These are phyloP conservation scores for Globisporangium abappressorium DNA, from an alignment of 352 stramenopile species.

Conservation along the genomic window DNA sequence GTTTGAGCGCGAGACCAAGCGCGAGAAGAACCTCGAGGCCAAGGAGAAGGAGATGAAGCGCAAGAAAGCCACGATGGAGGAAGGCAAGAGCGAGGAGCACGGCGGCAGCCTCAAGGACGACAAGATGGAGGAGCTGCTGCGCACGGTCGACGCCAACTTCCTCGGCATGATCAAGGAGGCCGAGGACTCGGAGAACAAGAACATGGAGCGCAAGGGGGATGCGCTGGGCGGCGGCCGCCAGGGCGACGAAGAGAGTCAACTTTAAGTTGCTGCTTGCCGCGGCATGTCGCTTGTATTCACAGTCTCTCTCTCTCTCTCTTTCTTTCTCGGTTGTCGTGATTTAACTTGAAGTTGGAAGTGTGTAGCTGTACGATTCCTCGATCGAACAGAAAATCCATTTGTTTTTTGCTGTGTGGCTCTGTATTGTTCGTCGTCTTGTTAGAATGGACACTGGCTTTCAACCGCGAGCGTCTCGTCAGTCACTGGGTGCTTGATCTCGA, in stretches of 20 bases:
- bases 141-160: slow-evolving; percentile 93
- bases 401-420: neutral
- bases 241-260: slow-evolving; percentile 32
- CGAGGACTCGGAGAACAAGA: slow-evolving; percentile 90
- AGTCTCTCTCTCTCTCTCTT: neutral
- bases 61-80: slow-evolving; percentile 80
- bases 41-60: slow-evolving; percentile 87
- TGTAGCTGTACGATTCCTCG: neutral
- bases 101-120: slow-evolving; percentile 79
- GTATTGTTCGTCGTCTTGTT: neutral
- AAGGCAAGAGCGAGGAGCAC: slow-evolving; percentile 70
- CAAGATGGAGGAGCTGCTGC: slow-evolving; percentile 93
- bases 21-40: slow-evolving; percentile 93
- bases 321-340: neutral
- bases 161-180: slow-evolving; percentile 95
- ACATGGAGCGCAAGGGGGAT: slow-evolving; percentile 80
- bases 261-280: neutral
- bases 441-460: slow-evolving; percentile 29
- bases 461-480: slow-evolving; percentile 34
- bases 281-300: slow-evolving; percentile 3
- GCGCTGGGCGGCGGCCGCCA: slow-evolving; percentile 26
- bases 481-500: slow-evolving; percentile 46
- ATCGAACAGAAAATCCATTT: neutral
- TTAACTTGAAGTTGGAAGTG: slow-evolving; percentile 6
- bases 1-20: slow-evolving; percentile 97